Percentiles rank a stretch among this genome's conserved stretches.
phyloP scores from a whole-genome alignment of 1,284 basidiomycete genomes.

The Leccinum griseonigrum region DNA sequence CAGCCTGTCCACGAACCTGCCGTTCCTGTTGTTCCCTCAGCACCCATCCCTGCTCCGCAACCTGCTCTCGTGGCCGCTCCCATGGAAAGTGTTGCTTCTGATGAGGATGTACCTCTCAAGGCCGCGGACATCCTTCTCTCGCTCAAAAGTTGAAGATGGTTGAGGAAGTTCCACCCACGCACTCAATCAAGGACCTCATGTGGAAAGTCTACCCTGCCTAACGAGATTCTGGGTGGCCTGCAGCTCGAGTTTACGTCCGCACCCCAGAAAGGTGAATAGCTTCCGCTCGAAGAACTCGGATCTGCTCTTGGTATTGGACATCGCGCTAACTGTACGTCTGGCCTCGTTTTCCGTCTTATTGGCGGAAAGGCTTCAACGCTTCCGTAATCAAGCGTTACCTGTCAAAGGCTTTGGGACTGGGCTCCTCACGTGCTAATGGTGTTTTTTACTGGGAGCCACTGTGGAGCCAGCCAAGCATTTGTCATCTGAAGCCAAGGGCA shows the following conservation, averaged over 20 bases:
- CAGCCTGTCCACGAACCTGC: constrained; percentile 47
- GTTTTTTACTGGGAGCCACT: constrained; percentile 90
- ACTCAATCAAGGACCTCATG: constrained; percentile 99
- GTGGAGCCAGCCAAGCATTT: constrained; percentile 95
- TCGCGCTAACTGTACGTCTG: constrained; percentile 94
- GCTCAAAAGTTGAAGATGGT: constrained; percentile 99
- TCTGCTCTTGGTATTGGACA: constrained; percentile 82
- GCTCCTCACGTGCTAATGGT: constrained; percentile 83
- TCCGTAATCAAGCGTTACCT: constrained; percentile 91
- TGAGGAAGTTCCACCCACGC: constrained; percentile 86
- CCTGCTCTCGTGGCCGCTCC: constrained; percentile 46
- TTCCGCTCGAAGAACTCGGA: constrained; percentile 94
- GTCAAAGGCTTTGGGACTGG: constrained; percentile 92
- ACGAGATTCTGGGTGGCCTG: constrained; percentile 93
- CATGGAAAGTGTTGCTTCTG: constrained; percentile 64
- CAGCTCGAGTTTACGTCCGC: constrained; percentile 89
- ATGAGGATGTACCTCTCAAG: constrained; percentile 91
- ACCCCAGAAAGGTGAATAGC: constrained; percentile 97
- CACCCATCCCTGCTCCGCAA: constrained; percentile 43
- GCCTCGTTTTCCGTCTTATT: constrained; percentile 88
- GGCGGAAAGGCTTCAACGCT: constrained; percentile 95
- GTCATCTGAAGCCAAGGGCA: constrained; percentile 88
- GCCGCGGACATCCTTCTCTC: constrained; percentile 84
- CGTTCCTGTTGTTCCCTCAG: constrained; percentile 42
- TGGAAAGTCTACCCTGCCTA: constrained; percentile 97